Percentiles rank a stretch among this genome's conserved stretches.
phyloP scores from a whole-genome alignment of 2,329 filamentous ascomycete genomes.

The Fusarium cicatricum region DNA sequence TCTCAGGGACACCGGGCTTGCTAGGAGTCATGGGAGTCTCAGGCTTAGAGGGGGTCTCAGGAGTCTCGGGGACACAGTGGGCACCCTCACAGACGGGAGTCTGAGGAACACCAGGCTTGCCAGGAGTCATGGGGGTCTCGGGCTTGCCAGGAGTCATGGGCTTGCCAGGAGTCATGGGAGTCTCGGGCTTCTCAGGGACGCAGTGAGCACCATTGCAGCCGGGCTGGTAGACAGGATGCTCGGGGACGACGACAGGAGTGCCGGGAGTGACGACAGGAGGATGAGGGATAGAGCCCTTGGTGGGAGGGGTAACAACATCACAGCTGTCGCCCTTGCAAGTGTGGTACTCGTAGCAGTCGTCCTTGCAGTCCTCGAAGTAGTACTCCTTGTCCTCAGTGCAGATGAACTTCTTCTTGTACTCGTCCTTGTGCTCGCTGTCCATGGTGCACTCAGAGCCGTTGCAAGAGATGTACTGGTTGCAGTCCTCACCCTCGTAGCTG shows the following conservation, averaged over 20 bases:
- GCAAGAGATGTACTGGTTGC: slow-evolving; percentile 49
- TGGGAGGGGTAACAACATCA: slow-evolving; percentile 28
- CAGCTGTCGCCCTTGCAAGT: slow-evolving; percentile 40
- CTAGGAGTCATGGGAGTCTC: too few species aligned
- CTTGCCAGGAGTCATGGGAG: too few species aligned
- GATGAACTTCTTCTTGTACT: slow-evolving; percentile 45
- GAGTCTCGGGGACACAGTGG: too few species aligned
- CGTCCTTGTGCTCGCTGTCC: slow-evolving; percentile 40
- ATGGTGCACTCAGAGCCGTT: slow-evolving; percentile 42
- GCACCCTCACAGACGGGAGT: too few species aligned
- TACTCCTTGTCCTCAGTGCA: slow-evolving; percentile 44
- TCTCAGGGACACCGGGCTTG: too few species aligned
- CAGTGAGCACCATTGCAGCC: neutral
- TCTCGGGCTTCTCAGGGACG: neutral
- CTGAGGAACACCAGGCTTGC: too few species aligned
- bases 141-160: too few species aligned
- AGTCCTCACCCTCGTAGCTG: slow-evolving; percentile 42
- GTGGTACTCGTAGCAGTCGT: slow-evolving; percentile 44
- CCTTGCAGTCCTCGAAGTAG: slow-evolving; percentile 43
- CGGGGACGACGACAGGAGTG: neutral
- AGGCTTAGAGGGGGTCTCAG: too few species aligned
- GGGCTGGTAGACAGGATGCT: neutral
- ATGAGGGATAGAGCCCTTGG: neutral
- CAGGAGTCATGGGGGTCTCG: too few species aligned
- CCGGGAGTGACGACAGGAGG: slow-evolving; percentile 19